Evolutionary conservation across 768 basidiomycete species (phyloP).

Genomic region (Cystofilobasidium ferigula): DNA sequence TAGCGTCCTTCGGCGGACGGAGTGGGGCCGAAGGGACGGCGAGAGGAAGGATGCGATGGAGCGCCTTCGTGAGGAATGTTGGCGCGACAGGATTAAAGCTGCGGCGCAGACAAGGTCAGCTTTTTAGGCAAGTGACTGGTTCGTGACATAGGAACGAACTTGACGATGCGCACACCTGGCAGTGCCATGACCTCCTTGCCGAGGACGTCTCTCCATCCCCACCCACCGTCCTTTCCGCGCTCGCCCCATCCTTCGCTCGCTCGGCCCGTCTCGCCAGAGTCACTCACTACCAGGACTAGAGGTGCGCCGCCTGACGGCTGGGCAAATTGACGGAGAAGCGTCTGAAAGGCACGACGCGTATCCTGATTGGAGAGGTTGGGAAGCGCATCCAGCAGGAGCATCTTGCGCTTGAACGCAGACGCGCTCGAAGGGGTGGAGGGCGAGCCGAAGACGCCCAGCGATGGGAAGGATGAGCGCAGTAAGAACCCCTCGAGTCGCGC

Average conservation of each 20-base stretch:
- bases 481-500: conserved; percentile 69
- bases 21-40: conserved; percentile 39
- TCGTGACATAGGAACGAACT: background rate
- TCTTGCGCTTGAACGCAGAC: conserved; percentile 25
- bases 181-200: conserved; percentile 53
- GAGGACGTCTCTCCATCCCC: conserved; percentile 61
- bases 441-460: conserved; percentile 28
- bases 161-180: background rate
- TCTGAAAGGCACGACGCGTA: conserved; percentile 63
- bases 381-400: conserved; percentile 77
- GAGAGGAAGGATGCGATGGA: conserved; percentile 50
- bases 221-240: conserved; percentile 46
- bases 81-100: conserved; percentile 89
- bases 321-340: conserved; percentile 52
- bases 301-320: conserved; percentile 44
- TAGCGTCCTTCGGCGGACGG: conserved; percentile 51
- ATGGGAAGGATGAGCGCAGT: conserved; percentile 41
- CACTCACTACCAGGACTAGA: conserved; percentile 70
- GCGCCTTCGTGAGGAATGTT: conserved; percentile 68
- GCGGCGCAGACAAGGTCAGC: background rate
- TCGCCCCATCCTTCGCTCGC: conserved; percentile 43
- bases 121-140: background rate
- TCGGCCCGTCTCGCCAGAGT: conserved; percentile 68
- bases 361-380: conserved; percentile 73
- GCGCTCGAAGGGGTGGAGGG: conserved; percentile 35